Evolutionary conservation across 768 basidiomycete species (phyloP), one percentile per base, ranked within the genome.

Genomic region (Calocybe indica): DNA sequence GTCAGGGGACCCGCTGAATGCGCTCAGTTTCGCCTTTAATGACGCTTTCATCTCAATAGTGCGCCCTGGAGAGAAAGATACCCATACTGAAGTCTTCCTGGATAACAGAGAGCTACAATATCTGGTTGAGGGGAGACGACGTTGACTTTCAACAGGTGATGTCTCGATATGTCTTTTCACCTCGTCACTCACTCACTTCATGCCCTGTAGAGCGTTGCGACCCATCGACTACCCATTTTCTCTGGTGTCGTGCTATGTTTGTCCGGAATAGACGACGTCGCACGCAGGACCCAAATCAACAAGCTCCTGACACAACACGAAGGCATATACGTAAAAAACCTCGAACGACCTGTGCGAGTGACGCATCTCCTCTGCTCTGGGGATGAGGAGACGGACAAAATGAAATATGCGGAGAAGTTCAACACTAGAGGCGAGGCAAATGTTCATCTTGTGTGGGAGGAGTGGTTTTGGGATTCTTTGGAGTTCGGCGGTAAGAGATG

Each of bases 381-480:
- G 37, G 74, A 82, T 51, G 73, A 74, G 40, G 73, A 84, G 61
- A 76, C 83, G 8, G 80, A 87, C 42, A 92, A 92, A 69, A 84
- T 92, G 74, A 73, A 69, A 5, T 88, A 86, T 56, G 89, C 89
- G 0, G 75, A 81, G 48, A 85, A 84, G 58, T 86, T 88, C 56
- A 87, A 86, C 58, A 61, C 69, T 12, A 70, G 73, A 14, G 78
- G 81, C 32, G 88, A 90, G 62, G 85, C 83, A 5, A 73, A 78
- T 38, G 92, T 92, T 31, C 72, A 78, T 43, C 68, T 94, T 2
- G 80, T 96, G 1, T 95, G 93, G 88, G 92, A 94, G 58, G 92
- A 95, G 52, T 97, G 94, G 94, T 87, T 96, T 48, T 94, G 91
- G 91, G 93, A 96, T 58, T 94, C 79, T 28, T 57, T 94, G 2